Evolutionary conservation across 768 basidiomycete species (phyloP).

Genomic region (Leccinum longicurvipes): DNA sequence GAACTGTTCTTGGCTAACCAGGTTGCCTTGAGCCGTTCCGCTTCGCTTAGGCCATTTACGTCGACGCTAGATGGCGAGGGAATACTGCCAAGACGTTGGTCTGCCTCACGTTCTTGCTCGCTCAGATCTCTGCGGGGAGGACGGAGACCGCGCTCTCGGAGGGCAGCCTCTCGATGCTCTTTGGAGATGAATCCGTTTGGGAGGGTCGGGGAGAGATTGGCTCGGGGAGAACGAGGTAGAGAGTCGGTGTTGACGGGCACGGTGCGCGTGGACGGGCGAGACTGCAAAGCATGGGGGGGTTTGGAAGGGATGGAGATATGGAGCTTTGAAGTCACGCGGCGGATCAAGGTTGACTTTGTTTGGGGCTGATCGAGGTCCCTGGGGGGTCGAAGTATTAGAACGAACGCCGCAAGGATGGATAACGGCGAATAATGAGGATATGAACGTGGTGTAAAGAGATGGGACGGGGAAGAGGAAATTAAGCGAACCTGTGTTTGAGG

Average conservation of each 20-base stretch:
- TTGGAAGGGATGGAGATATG: conserved; percentile 20
- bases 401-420: too few relatives aligned
- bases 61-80: conserved; percentile 25
- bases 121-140: conserved; percentile 42
- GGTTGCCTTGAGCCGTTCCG: conserved; percentile 49
- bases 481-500: conserved; percentile 14
- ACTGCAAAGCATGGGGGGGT: conserved; percentile 3
- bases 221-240: conserved; percentile 2
- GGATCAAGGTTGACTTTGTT: conserved; percentile 22
- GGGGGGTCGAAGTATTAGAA: background rate
- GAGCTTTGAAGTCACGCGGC: conserved; percentile 30
- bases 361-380: background rate
- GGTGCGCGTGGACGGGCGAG: conserved; percentile 15
- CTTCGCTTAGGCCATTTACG: conserved; percentile 37
- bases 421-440: background rate
- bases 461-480: background rate
- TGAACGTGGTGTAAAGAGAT: conserved; percentile 3
- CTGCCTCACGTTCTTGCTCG: conserved; percentile 40
- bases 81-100: conserved; percentile 39
- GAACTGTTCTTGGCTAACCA: conserved; percentile 46
- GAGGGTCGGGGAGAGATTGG: conserved; percentile 9
- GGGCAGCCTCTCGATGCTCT: conserved; percentile 44
- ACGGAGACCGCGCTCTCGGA: conserved; percentile 57
- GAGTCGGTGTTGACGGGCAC: background rate
- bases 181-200: conserved; percentile 25